Evolutionary conservation across 148 eudicot genomes (phyloP), one percentile per base, ranked within the genome.

Genomic region (Arctostaphylos glauca): DNA sequence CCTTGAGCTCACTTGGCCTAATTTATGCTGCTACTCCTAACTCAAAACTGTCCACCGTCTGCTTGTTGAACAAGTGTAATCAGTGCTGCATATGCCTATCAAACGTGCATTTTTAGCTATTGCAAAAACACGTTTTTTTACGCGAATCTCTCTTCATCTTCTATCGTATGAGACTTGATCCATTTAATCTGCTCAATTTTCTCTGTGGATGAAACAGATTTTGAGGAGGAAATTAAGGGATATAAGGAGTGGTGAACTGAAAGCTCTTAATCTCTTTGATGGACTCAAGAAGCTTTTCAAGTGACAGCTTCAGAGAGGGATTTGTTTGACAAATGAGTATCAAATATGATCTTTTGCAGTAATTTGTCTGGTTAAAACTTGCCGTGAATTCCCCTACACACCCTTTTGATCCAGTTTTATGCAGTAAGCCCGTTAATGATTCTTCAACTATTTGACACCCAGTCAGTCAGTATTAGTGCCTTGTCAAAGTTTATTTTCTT

Each of bases 181-280:
- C 73, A 25, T 76, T 67, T 80, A 55, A 43, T 68, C 52, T 74
- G 19, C 3, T 79, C 25, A 19, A 12, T 23, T 66, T 12, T 84
- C 82, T 83, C 44, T 54, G 9, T 79, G 80, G 79, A 79, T 86
- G 48, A 47, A 81, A 82, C 89, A 96, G 99, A 94, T 96, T 87
- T 87, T 96, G 86, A 90, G 99, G 86, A 92, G 94, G 88, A 87
- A 90, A 48, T 83, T 96, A 64, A 90, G 99, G 87, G 98, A 96
- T 80, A 94, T 96, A 52, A 90, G 88, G 90, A 85, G 91, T 7
- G 99, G 98, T 79, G 99, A 96, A 84, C 80, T 96, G 83, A 91
- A 68, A 87, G 99, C 94, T 84, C 93, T 94, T 55, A 88, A 19
- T 41, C 23, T 96, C 16, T 93, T 96, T 71, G 91, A 89, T 78